phyloP scores from a whole-genome alignment of 2,329 filamentous ascomycete species.

The Fusarium torulosum region DNA sequence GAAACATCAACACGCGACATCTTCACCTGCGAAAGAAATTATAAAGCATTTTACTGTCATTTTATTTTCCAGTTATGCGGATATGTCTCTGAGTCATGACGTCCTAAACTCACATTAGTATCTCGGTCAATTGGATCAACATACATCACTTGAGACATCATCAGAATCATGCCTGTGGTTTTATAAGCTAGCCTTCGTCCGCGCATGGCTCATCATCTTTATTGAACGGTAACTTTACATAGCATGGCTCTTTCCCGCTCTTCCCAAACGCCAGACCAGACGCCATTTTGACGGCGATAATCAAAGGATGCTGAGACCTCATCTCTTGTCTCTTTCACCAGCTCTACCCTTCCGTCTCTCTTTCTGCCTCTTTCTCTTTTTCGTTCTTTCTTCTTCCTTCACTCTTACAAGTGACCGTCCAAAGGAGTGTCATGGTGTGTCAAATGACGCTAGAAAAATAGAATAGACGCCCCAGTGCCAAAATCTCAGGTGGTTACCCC shows the following conservation, averaged over 20 bases:
- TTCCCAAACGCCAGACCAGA: slow-evolving; percentile 52
- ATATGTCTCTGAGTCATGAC: not conserved
- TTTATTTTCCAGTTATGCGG: not conserved
- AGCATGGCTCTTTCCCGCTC: slow-evolving; percentile 50
- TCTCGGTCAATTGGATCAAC: not conserved
- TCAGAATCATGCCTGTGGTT: slow-evolving; percentile 26
- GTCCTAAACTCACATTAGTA: not conserved
- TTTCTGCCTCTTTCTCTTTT: slow-evolving; percentile 2
- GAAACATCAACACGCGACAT: slow-evolving; percentile 38
- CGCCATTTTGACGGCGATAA: slow-evolving; percentile 46
- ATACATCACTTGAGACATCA: not conserved
- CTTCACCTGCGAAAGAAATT: slow-evolving; percentile 3
- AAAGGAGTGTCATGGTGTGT: slow-evolving; percentile 46
- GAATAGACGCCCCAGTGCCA: slow-evolving; percentile 40
- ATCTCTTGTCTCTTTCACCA: slow-evolving; percentile 28
- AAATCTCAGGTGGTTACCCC: slow-evolving; percentile 43
- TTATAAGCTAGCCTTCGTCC: slow-evolving; percentile 42
- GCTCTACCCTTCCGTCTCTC: slow-evolving; percentile 4
- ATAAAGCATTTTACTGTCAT: slow-evolving; percentile 8
- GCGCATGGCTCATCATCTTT: slow-evolving; percentile 43
- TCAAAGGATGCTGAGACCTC: slow-evolving; percentile 40
- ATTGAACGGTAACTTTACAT: slow-evolving; percentile 48
- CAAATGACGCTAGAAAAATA: slow-evolving; percentile 44
- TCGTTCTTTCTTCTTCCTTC: slow-evolving; percentile 6
- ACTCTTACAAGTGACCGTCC: slow-evolving; percentile 23